Base-by-base conservation (phyloP, 352 stramenopile genomes). In the Phytophthora podocarpi region DNA sequence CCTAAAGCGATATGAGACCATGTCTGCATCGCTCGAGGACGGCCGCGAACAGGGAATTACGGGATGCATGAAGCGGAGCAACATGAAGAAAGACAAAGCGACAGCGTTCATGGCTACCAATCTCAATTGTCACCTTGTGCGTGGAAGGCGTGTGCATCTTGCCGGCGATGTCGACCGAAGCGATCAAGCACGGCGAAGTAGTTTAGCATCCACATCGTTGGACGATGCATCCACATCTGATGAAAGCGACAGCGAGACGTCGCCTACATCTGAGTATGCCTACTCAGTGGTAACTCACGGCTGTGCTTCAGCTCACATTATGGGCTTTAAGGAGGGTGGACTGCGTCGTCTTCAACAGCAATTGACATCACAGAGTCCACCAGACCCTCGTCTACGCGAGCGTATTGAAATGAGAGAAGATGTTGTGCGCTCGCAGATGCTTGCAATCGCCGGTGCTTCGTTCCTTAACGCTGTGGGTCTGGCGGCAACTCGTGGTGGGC, bases 91-190 rank as follows among this genome's bases (percentile, higher is more conserved):
- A 43, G 87, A 96, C 57, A 80, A 92, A 64, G 72, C 75, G 5
- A 85, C 82, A 1, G 78, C 89, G 40, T 96, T 96, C 52, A 96
- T 96, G 87, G 76, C 85, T 2, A 93, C 83, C 9, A 96, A 96
- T 67, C 49, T 96, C 1, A 93, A 93, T 51, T 92, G 80, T 20
- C 87, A 96, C 50, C 51, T 94, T 36, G 76, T 93, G 20, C 87
- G 87, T 24, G 87, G 80, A 23, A 74, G 74, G 46, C 79, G 77
- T 11, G 67, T 91, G 24, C 42, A 76, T 13, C 67, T 91, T 9
- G 79, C 78, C n/a, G 78, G 46, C 16, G 67, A 70, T 21, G 28
- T 46, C 24, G 65, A 74, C 9, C 27, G 67, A 40, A 55, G 64
- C 46, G 49, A 62, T 16, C 52, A 70, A 39, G 58, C 36, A 37